phyloP scores from a whole-genome alignment of 768 basidiomycete genomes.

The Tulasnella sp. region DNA sequence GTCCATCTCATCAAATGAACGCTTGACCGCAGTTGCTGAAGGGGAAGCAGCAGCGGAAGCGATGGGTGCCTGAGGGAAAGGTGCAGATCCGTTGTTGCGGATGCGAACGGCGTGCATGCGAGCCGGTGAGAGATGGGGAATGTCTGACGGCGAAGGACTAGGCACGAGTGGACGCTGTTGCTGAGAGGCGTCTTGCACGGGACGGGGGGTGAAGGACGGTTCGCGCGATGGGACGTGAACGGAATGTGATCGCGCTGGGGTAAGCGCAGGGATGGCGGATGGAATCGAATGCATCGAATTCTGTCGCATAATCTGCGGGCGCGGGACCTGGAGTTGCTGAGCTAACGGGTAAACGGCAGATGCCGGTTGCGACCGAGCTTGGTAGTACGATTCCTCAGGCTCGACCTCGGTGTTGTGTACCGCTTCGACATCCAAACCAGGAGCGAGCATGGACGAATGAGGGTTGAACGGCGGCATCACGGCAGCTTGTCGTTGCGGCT shows the following conservation, averaged over 20 bases:
- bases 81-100: constrained; percentile 10
- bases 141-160: constrained; percentile 17
- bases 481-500: neutral
- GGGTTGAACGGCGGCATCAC: constrained; percentile 1
- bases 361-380: neutral
- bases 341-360: constrained; percentile 11
- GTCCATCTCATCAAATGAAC: constrained; percentile 23
- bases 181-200: neutral
- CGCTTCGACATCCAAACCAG: constrained; percentile 4
- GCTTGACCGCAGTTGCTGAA: neutral
- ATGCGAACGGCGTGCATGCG: constrained; percentile 6
- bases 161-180: neutral
- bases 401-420: neutral
- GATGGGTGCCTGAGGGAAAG: constrained; percentile 11
- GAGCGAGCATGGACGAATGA: neutral
- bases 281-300: constrained; percentile 18
- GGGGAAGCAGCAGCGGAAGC: constrained; percentile 4
- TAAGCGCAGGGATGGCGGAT: constrained; percentile 22
- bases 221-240: constrained; percentile 4
- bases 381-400: constrained; percentile 13
- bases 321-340: constrained; percentile 12
- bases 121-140: constrained; percentile 15
- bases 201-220: constrained; percentile 8
- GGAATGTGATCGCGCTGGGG: constrained; percentile 16
- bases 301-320: constrained; percentile 13